Base-by-base conservation (phyloP, 345 rosid genomes). In the Aethionema arabicum region DNA sequence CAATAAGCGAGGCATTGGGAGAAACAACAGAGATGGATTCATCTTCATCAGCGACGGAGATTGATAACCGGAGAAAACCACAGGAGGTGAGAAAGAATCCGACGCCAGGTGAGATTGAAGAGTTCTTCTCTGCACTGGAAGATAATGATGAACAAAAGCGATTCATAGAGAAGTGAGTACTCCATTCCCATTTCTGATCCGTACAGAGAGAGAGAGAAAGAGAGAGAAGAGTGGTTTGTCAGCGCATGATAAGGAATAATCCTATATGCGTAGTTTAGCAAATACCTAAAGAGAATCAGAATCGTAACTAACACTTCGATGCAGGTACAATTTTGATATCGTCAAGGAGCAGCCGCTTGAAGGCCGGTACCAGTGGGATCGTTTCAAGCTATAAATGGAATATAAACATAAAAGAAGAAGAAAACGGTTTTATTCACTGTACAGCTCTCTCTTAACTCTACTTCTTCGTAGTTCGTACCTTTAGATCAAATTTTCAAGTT, bases 301-400 rank as follows among this genome's bases (percentile, higher is more conserved):
- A 76, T 75, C 67, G 78, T 79, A 78, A 77, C 79, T 68, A 74
- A 64, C 68, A 48, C 39, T 55, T 72, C 72, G 29, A 62, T 56
- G 61, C 73, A 87, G 95, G 88, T 87, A 87, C 83, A 87, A 87
- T 56, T 87, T 70, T 66, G 91, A 87, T 62, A 64, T 84, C 43
- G 82, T 51, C 65, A 87, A 79, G 69, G 95, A 87, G 32, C 61
- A 50, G 75, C 91, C 95, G 30, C 72, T 87, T 27, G 60, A 79
- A 51, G 95, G 95, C 52, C 86, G 86, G 6, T 87, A 81, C 85
- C 64, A 78, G 69, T 87, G 95, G 95, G 63, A 78, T 77, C 78
- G 70, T 5, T 44, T 82, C 57, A 72, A 74, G 52, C 84, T 70
- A 27, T 72, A 55, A 69, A 37, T 10, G 12, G 27, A 2, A 7